Conservation (phyloP, 768 basidiomycete species). For the Tylopilus vinaceipallidus region DNA sequence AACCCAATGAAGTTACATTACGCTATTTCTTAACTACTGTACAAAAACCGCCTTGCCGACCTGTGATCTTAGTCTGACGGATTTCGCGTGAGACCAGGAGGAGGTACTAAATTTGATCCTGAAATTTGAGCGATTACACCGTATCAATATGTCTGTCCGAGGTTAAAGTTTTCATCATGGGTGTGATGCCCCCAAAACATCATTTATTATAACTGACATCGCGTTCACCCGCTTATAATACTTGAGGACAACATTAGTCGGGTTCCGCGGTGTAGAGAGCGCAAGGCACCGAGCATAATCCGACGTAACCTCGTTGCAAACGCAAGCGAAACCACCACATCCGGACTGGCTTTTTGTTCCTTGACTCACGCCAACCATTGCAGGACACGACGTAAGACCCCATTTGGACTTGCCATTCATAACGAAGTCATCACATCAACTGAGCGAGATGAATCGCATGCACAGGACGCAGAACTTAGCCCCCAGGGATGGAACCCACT, state of each 20-base stretch:
- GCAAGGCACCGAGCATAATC: slow-evolving; percentile 12
- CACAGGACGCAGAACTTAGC: slow-evolving; percentile 8
- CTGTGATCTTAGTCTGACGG: slow-evolving; percentile 5
- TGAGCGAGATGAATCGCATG: not conserved
- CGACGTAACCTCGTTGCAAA: slow-evolving; percentile 12
- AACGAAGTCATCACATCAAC: slow-evolving; percentile 4
- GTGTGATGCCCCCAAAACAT: slow-evolving; percentile 1
- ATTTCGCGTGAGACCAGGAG: slow-evolving; percentile 14
- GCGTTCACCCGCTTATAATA: slow-evolving; percentile 12
- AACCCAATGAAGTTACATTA: slow-evolving; percentile 31
- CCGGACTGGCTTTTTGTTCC: not conserved
- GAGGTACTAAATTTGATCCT: slow-evolving; percentile 8
- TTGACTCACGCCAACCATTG: slow-evolving; percentile 9
- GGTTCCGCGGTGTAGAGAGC: slow-evolving; percentile 16
- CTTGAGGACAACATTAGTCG: too few species aligned
- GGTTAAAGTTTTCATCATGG: slow-evolving; percentile 2
- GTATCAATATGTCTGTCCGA: slow-evolving; percentile 5
- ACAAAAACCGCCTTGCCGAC: slow-evolving; percentile 20
- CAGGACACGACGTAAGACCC: slow-evolving; percentile 4
- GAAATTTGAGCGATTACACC: not conserved
- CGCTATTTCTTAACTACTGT: slow-evolving; percentile 32
- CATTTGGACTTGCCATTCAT: slow-evolving; percentile 15
- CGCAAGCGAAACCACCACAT: slow-evolving; percentile 1
- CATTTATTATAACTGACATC: slow-evolving; percentile 1
- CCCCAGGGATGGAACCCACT: slow-evolving; percentile 7